Conservation (phyloP, 257 asterid species). For the Solanum corneliomulleri region DNA sequence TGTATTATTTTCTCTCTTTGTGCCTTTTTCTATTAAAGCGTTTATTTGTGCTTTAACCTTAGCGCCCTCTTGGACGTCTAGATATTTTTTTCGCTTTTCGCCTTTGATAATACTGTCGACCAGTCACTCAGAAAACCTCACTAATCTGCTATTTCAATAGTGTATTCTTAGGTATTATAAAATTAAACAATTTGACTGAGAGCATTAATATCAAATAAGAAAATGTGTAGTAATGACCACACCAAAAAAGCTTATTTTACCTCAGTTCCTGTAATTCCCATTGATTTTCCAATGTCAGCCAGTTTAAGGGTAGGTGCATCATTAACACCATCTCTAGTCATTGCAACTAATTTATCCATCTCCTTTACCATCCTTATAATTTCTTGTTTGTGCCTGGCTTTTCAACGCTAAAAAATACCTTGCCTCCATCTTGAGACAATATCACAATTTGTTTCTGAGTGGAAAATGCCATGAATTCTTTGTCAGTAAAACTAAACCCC, state of each 20-base stretch:
- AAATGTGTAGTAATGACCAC: not conserved
- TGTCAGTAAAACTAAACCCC: constrained; percentile 61
- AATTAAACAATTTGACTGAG: not conserved
- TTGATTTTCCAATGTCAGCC: constrained; percentile 89
- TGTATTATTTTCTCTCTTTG: too few relatives aligned
- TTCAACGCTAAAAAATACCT: constrained; percentile 80
- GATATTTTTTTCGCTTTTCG: too few relatives aligned
- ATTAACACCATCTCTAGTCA: constrained; percentile 96
- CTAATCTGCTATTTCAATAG: not conserved
- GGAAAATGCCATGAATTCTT: constrained; percentile 69
- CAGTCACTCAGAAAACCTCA: not conserved
- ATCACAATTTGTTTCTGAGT: constrained; percentile 40
- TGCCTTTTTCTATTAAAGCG: too few relatives aligned
- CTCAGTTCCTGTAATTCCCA: constrained; percentile 96
- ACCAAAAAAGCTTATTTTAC: constrained; percentile 11
- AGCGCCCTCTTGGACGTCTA: too few relatives aligned
- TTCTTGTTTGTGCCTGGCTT: constrained; percentile 80
- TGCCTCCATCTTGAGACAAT: constrained; percentile 61
- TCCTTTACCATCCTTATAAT: constrained; percentile 79
- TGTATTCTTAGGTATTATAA: not conserved
- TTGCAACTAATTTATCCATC: constrained; percentile 78
- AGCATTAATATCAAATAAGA: not conserved
- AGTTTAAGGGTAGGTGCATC: constrained; percentile 94
- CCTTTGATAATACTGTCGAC: not conserved
- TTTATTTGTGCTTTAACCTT: too few relatives aligned